phyloP scores from a whole-genome alignment of 2,329 filamentous ascomycete genomes.

The Cordyceps javanica region DNA sequence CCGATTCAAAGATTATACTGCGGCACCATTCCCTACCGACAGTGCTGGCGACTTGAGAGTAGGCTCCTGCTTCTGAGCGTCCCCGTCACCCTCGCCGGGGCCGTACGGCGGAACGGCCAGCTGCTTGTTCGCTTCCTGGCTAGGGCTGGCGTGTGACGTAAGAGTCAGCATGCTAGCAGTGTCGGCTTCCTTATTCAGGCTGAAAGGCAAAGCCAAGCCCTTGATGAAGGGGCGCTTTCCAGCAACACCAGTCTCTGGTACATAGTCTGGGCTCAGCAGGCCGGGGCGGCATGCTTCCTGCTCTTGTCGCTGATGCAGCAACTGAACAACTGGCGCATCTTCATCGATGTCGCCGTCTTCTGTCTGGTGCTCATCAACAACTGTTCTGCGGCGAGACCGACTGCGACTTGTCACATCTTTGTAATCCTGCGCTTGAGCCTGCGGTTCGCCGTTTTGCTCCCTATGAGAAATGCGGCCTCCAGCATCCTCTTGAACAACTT shows the following conservation, averaged over 20 bases:
- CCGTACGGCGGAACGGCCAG: constrained; percentile 11
- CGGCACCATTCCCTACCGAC: neutral
- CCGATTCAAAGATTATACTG: neutral
- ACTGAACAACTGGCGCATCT: constrained; percentile 36
- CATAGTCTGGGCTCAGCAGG: constrained; percentile 37
- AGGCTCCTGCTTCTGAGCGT: neutral
- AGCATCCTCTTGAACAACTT: constrained; percentile 32
- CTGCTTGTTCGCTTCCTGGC: constrained; percentile 8
- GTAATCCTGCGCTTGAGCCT: constrained; percentile 24
- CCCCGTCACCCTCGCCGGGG: constrained; percentile 20
- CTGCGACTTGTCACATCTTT: constrained; percentile 26
- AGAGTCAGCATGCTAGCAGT: constrained; percentile 68
- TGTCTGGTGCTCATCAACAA: constrained; percentile 47
- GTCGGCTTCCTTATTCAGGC: constrained; percentile 54
- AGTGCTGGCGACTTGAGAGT: neutral
- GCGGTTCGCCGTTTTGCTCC: constrained; percentile 30
- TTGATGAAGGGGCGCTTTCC: constrained; percentile 61
- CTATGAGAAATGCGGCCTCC: constrained; percentile 23
- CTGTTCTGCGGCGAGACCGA: constrained; percentile 38
- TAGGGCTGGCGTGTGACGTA: constrained; percentile 32
- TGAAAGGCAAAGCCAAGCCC: constrained; percentile 69
- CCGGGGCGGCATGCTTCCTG: constrained; percentile 34
- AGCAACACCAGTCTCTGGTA: constrained; percentile 43
- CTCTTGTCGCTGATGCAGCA: constrained; percentile 37
- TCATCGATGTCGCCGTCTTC: constrained; percentile 27